Base-by-base conservation (phyloP, 306 rosid genomes). In the Quercus ilex region DNA sequence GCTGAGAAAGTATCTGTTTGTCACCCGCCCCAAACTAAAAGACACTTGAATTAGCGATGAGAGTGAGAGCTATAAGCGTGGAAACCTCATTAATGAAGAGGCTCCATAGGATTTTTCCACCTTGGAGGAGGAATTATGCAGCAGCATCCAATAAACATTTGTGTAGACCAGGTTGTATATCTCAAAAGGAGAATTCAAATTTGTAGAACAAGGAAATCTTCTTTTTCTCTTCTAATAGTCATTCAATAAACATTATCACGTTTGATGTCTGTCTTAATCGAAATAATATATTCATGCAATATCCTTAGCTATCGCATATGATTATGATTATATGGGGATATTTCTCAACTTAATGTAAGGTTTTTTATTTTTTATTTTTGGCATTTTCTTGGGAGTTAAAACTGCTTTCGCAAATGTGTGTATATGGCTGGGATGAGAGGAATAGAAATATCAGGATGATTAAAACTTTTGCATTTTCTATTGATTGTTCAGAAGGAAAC, bases 1-100 rank as follows among this genome's bases (percentile, higher is more conserved):
- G 33, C 79, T 92, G 11, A 84, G 83, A 86, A 91, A 83, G 80
- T 92, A 74, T 81, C 73, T 92, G 43, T 83, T 87, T 77, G 78
- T 74, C 69, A 86, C 82, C 62, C 78, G 73, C 72, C 79, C 90
- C 59, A 85, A 81, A 85, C 86, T 91, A 83, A 95, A 91, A 83
- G 76, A 62, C 6, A 82, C 83, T 84, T 88, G 81, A 87, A 64
- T 21, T 71, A 69, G 78, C 20, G 74, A 70, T 75, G 46, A 69
- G 26, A 58, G 62, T 33, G 57, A 73, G 55, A 17, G 19, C 20
- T 52, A 26, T 35, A 19, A 46, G 51, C 11, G 49, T 73, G 56
- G 71, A 77, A 11, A 52, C 51, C 74, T 79, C 79, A 64, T 67
- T 55, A 53, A 76, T 78, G 75, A 75, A 43, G 72, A 28, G 58